phyloP scores from a whole-genome alignment of 1,284 basidiomycete genomes.

The Microbotryomycetes sp. region DNA sequence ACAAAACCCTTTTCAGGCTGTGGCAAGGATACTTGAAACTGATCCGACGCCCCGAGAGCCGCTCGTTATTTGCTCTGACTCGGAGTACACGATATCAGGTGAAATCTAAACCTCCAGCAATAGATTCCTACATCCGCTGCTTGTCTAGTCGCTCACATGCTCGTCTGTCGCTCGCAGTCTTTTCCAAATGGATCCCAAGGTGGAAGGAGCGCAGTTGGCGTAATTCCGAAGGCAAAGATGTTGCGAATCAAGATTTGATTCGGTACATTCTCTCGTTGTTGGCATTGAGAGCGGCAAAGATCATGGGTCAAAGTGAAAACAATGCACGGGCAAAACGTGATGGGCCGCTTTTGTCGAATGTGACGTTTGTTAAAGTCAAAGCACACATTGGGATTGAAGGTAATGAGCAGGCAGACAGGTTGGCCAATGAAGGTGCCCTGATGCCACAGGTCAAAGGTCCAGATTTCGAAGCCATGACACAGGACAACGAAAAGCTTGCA shows the following conservation, averaged over 20 bases:
- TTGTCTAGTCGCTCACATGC: not conserved
- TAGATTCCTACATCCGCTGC: constrained; percentile 1
- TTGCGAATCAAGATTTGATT: constrained; percentile 62
- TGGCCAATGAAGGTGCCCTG: constrained; percentile 56
- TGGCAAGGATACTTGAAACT: constrained; percentile 63
- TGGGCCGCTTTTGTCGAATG: constrained; percentile 33
- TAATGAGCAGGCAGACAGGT: constrained; percentile 68
- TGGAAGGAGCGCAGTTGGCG: constrained; percentile 57
- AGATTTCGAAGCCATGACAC: constrained; percentile 44
- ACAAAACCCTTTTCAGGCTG: constrained; percentile 52
- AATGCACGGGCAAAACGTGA: constrained; percentile 3
- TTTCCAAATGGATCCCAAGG: constrained; percentile 55
- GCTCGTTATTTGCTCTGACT: constrained; percentile 67
- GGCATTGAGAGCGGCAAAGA: constrained; percentile 45
- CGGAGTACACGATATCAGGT: constrained; percentile 67
- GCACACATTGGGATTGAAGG: constrained; percentile 65
- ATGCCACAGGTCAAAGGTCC: constrained; percentile 48
- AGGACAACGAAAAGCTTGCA: constrained; percentile 13
- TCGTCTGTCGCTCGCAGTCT: constrained; percentile 47
- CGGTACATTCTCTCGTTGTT: constrained; percentile 56
- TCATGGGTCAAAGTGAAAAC: constrained; percentile 5
- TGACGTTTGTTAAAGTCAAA: constrained; percentile 59
- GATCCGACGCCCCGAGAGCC: constrained; percentile 51
- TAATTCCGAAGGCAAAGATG: constrained; percentile 49
- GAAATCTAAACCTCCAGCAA: constrained; percentile 17